phyloP scores from a whole-genome alignment of 352 stramenopile species.

The Pythium sp. region DNA sequence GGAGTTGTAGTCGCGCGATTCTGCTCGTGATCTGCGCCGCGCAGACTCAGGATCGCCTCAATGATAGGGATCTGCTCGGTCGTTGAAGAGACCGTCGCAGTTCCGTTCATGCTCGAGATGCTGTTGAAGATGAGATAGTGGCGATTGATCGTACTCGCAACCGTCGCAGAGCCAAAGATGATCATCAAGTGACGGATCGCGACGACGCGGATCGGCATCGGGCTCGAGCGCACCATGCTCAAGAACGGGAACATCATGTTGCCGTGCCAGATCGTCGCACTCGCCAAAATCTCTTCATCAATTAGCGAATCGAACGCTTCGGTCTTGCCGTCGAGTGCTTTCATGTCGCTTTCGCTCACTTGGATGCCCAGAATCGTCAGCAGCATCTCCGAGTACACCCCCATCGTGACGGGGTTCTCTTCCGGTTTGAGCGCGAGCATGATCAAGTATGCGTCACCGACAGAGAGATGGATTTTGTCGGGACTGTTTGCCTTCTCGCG shows the following conservation, averaged over 20 bases:
- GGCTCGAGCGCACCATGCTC: conserved; percentile 49
- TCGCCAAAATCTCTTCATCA: conserved; percentile 46
- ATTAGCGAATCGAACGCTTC: conserved; percentile 49
- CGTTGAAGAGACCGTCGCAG: conserved; percentile 68
- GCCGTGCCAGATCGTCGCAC: conserved; percentile 55
- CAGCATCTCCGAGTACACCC: conserved; percentile 78
- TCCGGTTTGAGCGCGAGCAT: conserved; percentile 74
- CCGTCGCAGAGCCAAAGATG: conserved; percentile 57
- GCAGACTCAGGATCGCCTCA: conserved; percentile 71
- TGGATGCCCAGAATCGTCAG: conserved; percentile 72
- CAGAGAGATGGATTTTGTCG: conserved; percentile 77
- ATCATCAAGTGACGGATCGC: conserved; percentile 63
- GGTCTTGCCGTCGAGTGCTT: conserved; percentile 42
- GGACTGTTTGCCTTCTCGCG: conserved; percentile 57
- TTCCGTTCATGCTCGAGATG: conserved; percentile 64
- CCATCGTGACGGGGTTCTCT: conserved; percentile 64
- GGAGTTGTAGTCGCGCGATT: conserved; percentile 20
- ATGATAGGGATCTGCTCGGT: conserved; percentile 78
- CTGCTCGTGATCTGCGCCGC: conserved; percentile 36
- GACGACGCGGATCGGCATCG: conserved; percentile 57
- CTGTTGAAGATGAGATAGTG: conserved; percentile 78
- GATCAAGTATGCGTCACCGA: conserved; percentile 78
- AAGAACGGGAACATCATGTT: conserved; percentile 73
- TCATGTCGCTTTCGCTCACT: conserved; percentile 58
- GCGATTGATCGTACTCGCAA: conserved; percentile 70